A percentile compares a stretch with the other conserved stretches of the same genome.
Conservation (phyloP, 179 eudicot species). For the Beta lomatogona region DNA sequence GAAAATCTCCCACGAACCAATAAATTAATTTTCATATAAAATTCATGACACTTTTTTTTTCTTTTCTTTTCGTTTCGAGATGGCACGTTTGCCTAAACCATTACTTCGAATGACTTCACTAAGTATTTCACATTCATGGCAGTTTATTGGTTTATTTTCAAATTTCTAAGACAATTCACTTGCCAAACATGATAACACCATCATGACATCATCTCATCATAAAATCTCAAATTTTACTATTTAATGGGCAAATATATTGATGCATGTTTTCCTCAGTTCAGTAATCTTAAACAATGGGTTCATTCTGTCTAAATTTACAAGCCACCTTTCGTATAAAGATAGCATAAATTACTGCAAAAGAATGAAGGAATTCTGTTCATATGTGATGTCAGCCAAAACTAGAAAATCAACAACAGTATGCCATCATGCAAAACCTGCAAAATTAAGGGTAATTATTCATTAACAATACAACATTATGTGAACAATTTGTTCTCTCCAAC, state of each 20-base stretch:
- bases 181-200: no score
- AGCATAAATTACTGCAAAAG: slow-evolving; percentile 18
- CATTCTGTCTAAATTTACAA: slow-evolving; percentile 31
- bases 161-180: no score
- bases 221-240: neutral
- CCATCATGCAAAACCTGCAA: slow-evolving; percentile 26
- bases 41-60: no score
- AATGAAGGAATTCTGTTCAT: slow-evolving; percentile 14
- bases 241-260: neutral
- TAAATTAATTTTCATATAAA: no score
- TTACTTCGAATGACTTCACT: no score
- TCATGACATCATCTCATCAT: no score
- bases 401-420: neutral
- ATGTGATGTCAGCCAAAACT: neutral
- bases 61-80: no score
- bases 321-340: slow-evolving; percentile 24
- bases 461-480: neutral
- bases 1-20: no score
- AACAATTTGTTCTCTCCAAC: no score
- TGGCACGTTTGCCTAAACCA: no score
- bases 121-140: no score
- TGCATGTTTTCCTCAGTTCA: neutral
- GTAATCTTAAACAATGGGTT: slow-evolving; percentile 19
- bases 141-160: no score
- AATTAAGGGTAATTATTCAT: neutral